Conservation (phyloP, 495 filamentous ascomycete genomes). For the Rostrohypoxylon terebratum region DNA sequence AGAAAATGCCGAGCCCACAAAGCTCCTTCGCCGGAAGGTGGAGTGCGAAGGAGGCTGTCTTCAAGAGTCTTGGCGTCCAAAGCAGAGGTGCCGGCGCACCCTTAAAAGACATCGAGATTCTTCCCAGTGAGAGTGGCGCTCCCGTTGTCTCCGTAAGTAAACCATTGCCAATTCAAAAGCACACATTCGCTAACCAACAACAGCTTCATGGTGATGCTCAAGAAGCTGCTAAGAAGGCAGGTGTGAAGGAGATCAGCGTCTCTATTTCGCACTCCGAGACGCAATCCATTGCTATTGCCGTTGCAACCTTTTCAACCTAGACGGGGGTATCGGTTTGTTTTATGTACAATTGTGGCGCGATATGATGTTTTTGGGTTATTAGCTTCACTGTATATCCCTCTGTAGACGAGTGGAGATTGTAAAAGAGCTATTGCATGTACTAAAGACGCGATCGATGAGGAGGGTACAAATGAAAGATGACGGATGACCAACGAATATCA, state of each 20-base stretch:
- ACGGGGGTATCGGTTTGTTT: conserved; percentile 8
- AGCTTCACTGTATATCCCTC: conserved; percentile 44
- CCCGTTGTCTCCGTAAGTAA: conserved; percentile 84
- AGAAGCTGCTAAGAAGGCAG: conserved; percentile 80
- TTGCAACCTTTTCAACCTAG: conserved; percentile 72
- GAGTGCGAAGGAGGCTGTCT: conserved; percentile 98
- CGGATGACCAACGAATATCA: neutral
- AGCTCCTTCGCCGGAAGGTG: conserved; percentile 92
- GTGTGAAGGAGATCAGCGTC: conserved; percentile 86
- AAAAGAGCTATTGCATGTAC: conserved; percentile 3
- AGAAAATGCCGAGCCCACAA: conserved; percentile 75
- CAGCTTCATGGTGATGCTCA: conserved; percentile 88
- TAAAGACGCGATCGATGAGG: conserved; percentile 14
- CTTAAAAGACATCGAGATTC: conserved; percentile 94
- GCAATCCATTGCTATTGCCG: conserved; percentile 92
- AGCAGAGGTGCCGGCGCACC: conserved; percentile 89
- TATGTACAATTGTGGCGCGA: conserved; percentile 31
- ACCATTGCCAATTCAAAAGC: neutral
- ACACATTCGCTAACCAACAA: conserved; percentile 56
- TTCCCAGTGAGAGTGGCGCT: conserved; percentile 79
- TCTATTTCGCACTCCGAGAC: conserved; percentile 94
- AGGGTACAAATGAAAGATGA: neutral
- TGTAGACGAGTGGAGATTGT: conserved; percentile 32
- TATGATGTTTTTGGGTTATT: conserved; percentile 39
- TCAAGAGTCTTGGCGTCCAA: conserved; percentile 93